A percentile compares a stretch with the other conserved stretches of the same genome.
These are phyloP conservation scores for Glebionis coronaria DNA, from an alignment of 129 eudicot genomes.

Conservation along the genomic window DNA sequence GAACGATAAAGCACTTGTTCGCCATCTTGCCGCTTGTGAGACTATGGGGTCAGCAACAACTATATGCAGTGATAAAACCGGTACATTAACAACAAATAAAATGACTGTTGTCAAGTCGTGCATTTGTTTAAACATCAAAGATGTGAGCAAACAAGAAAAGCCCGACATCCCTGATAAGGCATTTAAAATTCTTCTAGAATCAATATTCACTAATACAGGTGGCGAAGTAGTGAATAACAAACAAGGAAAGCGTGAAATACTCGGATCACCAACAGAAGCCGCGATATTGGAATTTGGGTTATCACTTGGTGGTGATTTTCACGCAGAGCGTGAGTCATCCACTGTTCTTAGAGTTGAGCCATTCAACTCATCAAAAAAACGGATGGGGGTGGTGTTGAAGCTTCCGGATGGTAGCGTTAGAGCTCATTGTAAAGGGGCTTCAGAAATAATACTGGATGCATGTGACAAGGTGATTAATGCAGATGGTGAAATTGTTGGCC, in stretches of 20 bases:
- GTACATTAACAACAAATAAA: conserved; percentile 82
- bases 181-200: conserved; percentile 48
- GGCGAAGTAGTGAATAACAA: conserved; percentile 84
- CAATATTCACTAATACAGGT: conserved; percentile 86
- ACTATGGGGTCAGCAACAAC: conserved; percentile 99
- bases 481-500: conserved; percentile 61
- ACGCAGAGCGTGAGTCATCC: conserved; percentile 39
- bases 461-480: conserved; percentile 69
- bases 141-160: conserved; percentile 38
- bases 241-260: conserved; percentile 65
- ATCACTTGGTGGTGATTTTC: conserved; percentile 82
- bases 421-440: conserved; percentile 88
- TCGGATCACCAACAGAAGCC: conserved; percentile 90
- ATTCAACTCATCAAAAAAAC: conserved; percentile 85
- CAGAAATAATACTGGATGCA: conserved; percentile 74
- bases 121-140: conserved; percentile 63
- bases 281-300: conserved; percentile 77
- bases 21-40: conserved; percentile 93
- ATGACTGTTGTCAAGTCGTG: conserved; percentile 98
- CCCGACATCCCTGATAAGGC: conserved; percentile 51
- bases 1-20: conserved; percentile 93
- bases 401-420: conserved; percentile 65
- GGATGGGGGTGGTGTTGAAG: conserved; percentile 84
- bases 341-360: conserved; percentile 77
- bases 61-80: conserved; percentile 96